Evolutionary conservation across 129 eudicot genomes (phyloP).

Genomic region (Kitagawia praeruptora): DNA sequence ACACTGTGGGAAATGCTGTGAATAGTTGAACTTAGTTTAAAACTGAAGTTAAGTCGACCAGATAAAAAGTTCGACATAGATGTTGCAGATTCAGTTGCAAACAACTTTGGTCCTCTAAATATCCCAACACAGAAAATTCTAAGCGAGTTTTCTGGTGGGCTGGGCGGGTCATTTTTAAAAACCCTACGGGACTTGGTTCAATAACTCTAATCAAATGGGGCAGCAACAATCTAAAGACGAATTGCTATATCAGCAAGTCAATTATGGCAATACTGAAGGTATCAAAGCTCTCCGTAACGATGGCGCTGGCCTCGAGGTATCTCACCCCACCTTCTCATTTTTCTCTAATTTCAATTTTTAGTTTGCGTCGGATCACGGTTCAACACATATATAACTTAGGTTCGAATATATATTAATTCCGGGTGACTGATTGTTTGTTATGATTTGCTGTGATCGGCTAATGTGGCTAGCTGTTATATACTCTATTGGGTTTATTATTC

Average conservation of each 20-base stretch:
- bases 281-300: constrained; percentile 59
- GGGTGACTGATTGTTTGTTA: background rate
- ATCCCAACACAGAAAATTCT: background rate
- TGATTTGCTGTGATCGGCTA: background rate
- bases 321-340: no score
- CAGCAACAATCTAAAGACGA: constrained; percentile 78
- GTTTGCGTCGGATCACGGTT: background rate
- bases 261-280: constrained; percentile 51
- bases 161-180: background rate
- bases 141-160: background rate
- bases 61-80: background rate
- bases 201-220: constrained; percentile 39
- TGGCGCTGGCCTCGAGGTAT: constrained; percentile 96
- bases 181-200: background rate
- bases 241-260: constrained; percentile 69
- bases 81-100: background rate
- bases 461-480: no score
- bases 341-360: background rate
- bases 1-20: no score
- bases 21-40: no score
- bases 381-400: no score
- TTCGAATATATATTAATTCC: no score
- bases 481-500: background rate
- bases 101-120: background rate
- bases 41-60: background rate